phyloP scores from a whole-genome alignment of 352 stramenopile species.

The Peronosclerospora sorghi region DNA sequence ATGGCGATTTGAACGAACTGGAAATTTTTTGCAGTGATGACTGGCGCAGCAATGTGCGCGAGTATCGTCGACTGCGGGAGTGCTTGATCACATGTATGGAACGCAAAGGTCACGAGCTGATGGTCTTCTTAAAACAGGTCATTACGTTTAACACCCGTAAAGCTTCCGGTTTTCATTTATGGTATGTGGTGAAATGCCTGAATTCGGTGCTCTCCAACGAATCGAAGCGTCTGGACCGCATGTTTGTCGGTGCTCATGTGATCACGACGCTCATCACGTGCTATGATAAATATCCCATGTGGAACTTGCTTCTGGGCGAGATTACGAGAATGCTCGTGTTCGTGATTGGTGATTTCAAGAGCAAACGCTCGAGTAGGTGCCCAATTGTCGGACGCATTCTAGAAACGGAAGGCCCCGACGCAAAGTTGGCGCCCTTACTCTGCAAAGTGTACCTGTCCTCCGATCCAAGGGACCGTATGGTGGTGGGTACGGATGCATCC shows the following conservation, averaged over 20 bases:
- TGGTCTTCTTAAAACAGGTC: conserved; percentile 76
- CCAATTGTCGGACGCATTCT: conserved; percentile 67
- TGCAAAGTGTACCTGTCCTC: conserved; percentile 44
- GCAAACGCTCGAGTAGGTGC: conserved; percentile 70
- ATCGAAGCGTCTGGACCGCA: conserved; percentile 71
- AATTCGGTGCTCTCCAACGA: conserved; percentile 67
- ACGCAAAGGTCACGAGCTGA: conserved; percentile 63
- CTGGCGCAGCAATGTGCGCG: conserved; percentile 80
- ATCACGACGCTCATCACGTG: conserved; percentile 59
- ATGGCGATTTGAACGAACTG: conserved; percentile 67
- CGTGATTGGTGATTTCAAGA: conserved; percentile 78
- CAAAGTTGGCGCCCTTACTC: conserved; percentile 44
- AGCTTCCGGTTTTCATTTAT: conserved; percentile 63
- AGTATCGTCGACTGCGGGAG: conserved; percentile 67
- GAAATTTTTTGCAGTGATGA: conserved; percentile 85
- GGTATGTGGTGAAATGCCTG: conserved; percentile 63
- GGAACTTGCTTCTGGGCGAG: conserved; percentile 62
- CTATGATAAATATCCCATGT: conserved; percentile 76
- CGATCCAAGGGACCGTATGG: conserved; percentile 26
- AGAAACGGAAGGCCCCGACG: conserved; percentile 38
- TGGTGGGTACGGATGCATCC: conserved; percentile 53
- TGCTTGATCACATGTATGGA: conserved; percentile 79
- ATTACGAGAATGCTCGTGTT: conserved; percentile 83
- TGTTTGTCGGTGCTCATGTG: conserved; percentile 69
- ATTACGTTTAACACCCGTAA: conserved; percentile 48